phyloP scores from a whole-genome alignment of 1,139 yeast species.

The Yamadazyma atmosphaerica region DNA sequence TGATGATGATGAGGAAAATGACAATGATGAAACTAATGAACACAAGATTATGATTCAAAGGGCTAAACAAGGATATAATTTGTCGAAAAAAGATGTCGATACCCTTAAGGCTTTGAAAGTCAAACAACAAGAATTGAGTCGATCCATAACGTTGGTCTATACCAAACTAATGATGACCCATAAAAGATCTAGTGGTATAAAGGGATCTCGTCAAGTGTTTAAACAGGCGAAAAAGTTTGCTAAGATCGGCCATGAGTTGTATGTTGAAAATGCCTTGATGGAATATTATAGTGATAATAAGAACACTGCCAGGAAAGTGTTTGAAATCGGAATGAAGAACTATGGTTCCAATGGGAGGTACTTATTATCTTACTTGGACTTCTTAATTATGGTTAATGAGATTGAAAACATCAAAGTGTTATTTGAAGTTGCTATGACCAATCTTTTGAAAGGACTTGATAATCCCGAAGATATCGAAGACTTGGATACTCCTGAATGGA shows the following conservation, averaged over 20 bases:
- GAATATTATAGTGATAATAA: slow-evolving; percentile 70
- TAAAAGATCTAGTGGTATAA: slow-evolving; percentile 63
- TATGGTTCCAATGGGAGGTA: slow-evolving; percentile 61
- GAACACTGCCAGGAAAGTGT: slow-evolving; percentile 72
- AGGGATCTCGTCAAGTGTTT: slow-evolving; percentile 71
- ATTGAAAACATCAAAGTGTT: slow-evolving; percentile 80
- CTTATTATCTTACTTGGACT: slow-evolving; percentile 69
- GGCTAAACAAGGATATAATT: slow-evolving; percentile 11
- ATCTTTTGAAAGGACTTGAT: slow-evolving; percentile 37
- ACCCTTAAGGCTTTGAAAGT: slow-evolving; percentile 23
- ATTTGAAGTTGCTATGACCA: slow-evolving; percentile 59
- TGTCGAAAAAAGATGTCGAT: slow-evolving; percentile 29
- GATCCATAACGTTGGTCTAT: slow-evolving; percentile 51
- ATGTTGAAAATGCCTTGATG: slow-evolving; percentile 77
- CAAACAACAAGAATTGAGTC: slow-evolving; percentile 24
- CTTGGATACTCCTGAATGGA: slow-evolving; percentile 20
- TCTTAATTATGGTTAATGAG: slow-evolving; percentile 70
- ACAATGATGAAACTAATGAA: slow-evolving; percentile 16
- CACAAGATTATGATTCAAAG: slow-evolving; percentile 10
- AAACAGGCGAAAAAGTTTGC: slow-evolving; percentile 54
- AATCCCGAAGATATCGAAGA: slow-evolving; percentile 23
- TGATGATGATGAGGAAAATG: slow-evolving; percentile 18
- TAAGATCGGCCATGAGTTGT: slow-evolving; percentile 69
- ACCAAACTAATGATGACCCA: slow-evolving; percentile 60
- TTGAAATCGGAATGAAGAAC: slow-evolving; percentile 74